phyloP scores from a whole-genome alignment of 2,329 filamentous ascomycete genomes.

The Exophiala mesophila region DNA sequence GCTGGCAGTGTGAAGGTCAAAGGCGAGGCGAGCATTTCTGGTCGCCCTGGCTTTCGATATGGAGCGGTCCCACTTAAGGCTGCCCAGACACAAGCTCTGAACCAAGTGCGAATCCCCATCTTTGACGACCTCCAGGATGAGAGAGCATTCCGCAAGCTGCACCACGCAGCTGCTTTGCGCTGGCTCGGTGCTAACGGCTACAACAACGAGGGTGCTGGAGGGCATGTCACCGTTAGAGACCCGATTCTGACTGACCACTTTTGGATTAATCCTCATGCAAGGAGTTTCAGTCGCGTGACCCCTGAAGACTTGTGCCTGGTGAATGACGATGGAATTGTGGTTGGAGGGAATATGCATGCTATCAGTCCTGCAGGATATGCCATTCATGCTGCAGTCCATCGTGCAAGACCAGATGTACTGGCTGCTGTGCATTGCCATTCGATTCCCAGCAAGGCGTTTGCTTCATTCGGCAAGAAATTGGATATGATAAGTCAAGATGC shows the following conservation, averaged over 20 bases:
- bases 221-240: constrained; percentile 44
- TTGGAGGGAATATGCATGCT: constrained; percentile 36
- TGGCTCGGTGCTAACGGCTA: constrained; percentile 28
- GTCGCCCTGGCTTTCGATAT: too few relatives aligned
- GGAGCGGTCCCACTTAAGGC: too few relatives aligned
- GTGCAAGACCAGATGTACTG: constrained; percentile 55
- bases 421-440: constrained; percentile 57
- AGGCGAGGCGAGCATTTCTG: too few relatives aligned
- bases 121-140: constrained; percentile 21
- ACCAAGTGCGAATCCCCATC: constrained; percentile 17
- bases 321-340: constrained; percentile 35
- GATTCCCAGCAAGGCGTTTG: constrained; percentile 58
- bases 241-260: constrained; percentile 32
- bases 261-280: constrained; percentile 28
- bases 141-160: constrained; percentile 24
- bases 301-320: constrained; percentile 37
- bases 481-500: constrained; percentile 54
- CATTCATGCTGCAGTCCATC: constrained; percentile 58
- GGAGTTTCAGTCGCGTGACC: constrained; percentile 39
- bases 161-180: constrained; percentile 38
- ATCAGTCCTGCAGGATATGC: constrained; percentile 50
- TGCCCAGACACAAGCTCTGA: too few relatives aligned
- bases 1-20: too few relatives aligned
- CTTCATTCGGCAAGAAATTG: constrained; percentile 54
- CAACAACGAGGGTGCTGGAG: constrained; percentile 28